Evolutionary conservation across 257 asterid species (phyloP), one percentile per base, ranked within the genome.

Genomic region (Scutellaria minor): DNA sequence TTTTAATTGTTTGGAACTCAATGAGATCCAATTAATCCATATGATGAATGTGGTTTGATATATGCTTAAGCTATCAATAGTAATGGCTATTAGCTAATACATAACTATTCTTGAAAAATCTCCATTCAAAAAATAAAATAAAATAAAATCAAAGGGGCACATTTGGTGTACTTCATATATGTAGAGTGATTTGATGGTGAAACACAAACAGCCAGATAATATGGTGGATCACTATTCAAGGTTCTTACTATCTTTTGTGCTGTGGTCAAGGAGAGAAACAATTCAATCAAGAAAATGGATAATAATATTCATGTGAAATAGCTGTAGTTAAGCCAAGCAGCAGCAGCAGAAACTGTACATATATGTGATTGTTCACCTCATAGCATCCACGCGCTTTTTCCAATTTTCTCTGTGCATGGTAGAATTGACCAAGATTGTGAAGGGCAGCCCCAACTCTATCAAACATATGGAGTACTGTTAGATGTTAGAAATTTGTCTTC

Each of bases 391-490:
- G 92, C 72, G 99, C 93, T 59, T 87, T 79, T 72, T 89, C 96
- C 79, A 89, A 67, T 41, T 85, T 85, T 68, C 88, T 56, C 71
- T 85, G 96, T 73, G 78, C 83, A 39, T 87, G 85, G 76, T 85
- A 91, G 84, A 91, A 91, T 64, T 85, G 97, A 40, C 99, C 99
- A 40, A 94, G 89, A 83, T 94, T 94, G 84, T 89, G 97, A 83
- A 91, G 85, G 69, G 99, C 97, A 57, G 97, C 97, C 47, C 97
- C 99, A 78, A 94, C 97, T 84, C 99, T 94, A 70, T 24, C 74
- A 82, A 12, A 50, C 11, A 12, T 63, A 18, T 39, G 18, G 62
- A 27, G 51, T 54, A 40, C 7, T 63, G 12, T 15, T 42, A 66
- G 5, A 46, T 14, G 46, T 46, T 8, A 9, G 45, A 64, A 66